Conservation (phyloP, 2,329 filamentous ascomycete species). For the Escovopsis sp. region DNA sequence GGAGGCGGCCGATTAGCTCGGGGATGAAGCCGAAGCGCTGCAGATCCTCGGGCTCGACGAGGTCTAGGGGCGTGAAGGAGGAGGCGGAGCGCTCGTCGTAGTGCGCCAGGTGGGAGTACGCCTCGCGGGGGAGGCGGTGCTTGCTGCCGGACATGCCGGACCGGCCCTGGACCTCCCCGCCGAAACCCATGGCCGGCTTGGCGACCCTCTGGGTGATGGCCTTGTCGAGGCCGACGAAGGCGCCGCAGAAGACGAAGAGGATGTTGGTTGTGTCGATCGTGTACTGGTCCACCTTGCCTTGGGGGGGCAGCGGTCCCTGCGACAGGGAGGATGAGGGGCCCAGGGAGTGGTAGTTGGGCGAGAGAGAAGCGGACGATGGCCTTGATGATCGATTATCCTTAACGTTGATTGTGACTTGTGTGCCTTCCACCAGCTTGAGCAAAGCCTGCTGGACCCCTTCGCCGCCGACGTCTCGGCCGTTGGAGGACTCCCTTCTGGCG, state of each 20-base stretch:
- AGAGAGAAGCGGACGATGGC: conserved; percentile 32
- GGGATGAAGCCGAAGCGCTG: conserved; percentile 85
- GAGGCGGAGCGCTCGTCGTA: conserved; percentile 23
- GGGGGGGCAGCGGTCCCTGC: conserved; percentile 26
- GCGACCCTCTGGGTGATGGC: conserved; percentile 75
- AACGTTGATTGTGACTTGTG: conserved; percentile 79
- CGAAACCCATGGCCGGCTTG: conserved; percentile 77
- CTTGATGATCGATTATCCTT: conserved; percentile 56
- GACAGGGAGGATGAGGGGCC: conserved; percentile 28
- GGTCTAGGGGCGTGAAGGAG: conserved; percentile 46
- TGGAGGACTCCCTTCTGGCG: conserved; percentile 69
- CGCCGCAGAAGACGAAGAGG: conserved; percentile 90
- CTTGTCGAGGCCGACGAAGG: conserved; percentile 86
- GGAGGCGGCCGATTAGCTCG: conserved; percentile 88
- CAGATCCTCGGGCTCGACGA: conserved; percentile 60
- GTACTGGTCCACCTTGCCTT: conserved; percentile 44
- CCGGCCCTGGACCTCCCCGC: conserved; percentile 56
- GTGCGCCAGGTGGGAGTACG: conserved; percentile 42
- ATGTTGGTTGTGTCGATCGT: conserved; percentile 91
- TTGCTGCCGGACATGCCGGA: conserved; percentile 31
- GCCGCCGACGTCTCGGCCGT: conserved; percentile 86
- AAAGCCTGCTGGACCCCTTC: conserved; percentile 95
- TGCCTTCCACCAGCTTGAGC: conserved; percentile 90
- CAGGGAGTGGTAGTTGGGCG: conserved; percentile 33
- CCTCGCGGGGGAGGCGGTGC: conserved; percentile 49